Base-by-base conservation (phyloP, 805 yeast genomes). In the Kazachstania africana region DNA sequence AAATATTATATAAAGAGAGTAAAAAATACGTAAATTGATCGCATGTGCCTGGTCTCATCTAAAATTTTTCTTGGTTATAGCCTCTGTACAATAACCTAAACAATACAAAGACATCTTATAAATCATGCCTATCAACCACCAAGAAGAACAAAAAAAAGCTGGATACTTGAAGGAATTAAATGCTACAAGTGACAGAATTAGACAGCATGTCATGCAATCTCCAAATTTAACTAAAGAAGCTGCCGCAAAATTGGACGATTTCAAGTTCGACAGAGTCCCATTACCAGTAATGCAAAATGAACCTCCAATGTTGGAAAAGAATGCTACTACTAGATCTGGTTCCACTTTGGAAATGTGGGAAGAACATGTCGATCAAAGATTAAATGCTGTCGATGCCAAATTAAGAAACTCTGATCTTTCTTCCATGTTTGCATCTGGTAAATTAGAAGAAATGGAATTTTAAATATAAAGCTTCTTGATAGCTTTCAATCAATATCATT, bases 301-400 rank as follows among this genome's bases (percentile, higher is more conserved):
- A 55, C 62, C 36, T 12, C 61, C 61, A 17, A 44, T 60, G 51
- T 37, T 59, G 31, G 50, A 54, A 20, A 54, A 55, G 36, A 41
- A 48, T 15, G 44, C 53, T 13, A 44, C 55, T 1, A 44, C 61
- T 8, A 41, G 55, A 14, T 52, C 53, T 23, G 53, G 55, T 3
- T 59, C 64, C 12, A 54, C 57, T 28, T 36, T 60, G 14, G 63
- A 58, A 33, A 57, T 56, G 45, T 60, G 65, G 65, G 64, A 60
- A 35, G 47, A 43, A 30, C 47, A 48, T 35, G 45, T 60, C 35
- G 63, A 60, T 23, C 44, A 43, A 27, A 49, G 63, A 40, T 40
- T 60, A 27, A 40, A 53, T 28, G 44, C 40, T 26, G 59, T 60
- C 26, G 62, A 55, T 22, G 38, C 43, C 30, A 48, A 47, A 32